These are phyloP conservation scores for Saraca asoca DNA, from an alignment of 331 rosid genomes.

Conservation along the genomic window DNA sequence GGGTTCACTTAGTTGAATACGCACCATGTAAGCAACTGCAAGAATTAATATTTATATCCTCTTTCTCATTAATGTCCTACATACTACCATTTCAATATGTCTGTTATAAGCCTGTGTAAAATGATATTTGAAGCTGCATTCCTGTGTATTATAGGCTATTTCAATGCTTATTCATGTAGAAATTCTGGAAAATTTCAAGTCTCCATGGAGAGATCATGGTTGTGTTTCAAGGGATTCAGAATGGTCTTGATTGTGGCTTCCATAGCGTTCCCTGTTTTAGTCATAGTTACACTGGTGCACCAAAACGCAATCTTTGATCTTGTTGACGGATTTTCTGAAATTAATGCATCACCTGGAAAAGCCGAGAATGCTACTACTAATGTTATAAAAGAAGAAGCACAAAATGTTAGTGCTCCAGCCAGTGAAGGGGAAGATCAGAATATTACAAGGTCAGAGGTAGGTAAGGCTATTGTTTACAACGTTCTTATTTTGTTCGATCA, in stretches of 20 bases:
- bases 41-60: no score
- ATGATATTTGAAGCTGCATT: no score
- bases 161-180: neutral
- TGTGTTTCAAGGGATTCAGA: conserved; percentile 35
- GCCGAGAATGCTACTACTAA: neutral
- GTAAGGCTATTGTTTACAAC: neutral
- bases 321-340: conserved; percentile 21
- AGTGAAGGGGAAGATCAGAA: neutral
- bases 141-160: no score
- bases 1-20: no score
- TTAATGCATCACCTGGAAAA: neutral
- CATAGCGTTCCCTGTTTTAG: conserved; percentile 38
- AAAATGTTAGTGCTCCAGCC: neutral
- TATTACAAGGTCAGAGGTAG: neutral
- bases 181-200: neutral
- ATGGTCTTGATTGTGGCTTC: conserved; percentile 36
- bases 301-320: conserved; percentile 36
- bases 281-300: conserved; percentile 34
- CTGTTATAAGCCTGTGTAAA: no score
- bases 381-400: neutral
- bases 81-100: no score
- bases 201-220: conserved; percentile 23
- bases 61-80: no score
- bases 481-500: neutral
- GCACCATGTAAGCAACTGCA: no score